Percentiles rank a stretch among this genome's conserved stretches.
phyloP scores from a whole-genome alignment of 2,329 filamentous ascomycete genomes.

The Didymella sp. region DNA sequence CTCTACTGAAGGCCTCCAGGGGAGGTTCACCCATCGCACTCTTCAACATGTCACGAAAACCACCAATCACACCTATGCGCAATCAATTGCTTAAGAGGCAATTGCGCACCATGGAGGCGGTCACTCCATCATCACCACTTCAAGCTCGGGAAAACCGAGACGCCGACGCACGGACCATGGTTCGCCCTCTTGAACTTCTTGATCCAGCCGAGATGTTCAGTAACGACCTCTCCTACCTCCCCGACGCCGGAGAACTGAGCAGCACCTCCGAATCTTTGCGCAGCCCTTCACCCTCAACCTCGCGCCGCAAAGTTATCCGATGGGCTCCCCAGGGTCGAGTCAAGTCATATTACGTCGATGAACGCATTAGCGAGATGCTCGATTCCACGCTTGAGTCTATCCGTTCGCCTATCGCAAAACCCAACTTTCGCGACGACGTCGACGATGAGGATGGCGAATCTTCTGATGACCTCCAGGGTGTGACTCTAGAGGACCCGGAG shows the following conservation, averaged over 20 bases:
- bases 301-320: slow-evolving; percentile 20
- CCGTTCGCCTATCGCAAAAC: slow-evolving; percentile 5
- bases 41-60: neutral
- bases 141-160: slow-evolving; percentile 20
- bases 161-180: slow-evolving; percentile 16
- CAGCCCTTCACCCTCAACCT: neutral
- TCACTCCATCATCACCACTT: slow-evolving; percentile 5
- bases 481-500: neutral
- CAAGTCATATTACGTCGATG: slow-evolving; percentile 31
- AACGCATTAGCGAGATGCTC: slow-evolving; percentile 33
- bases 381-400: slow-evolving; percentile 32
- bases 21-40: neutral
- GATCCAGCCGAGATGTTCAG: slow-evolving; percentile 13
- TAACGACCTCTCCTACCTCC: slow-evolving; percentile 17
- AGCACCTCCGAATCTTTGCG: neutral
- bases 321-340: slow-evolving; percentile 22
- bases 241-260: slow-evolving; percentile 6
- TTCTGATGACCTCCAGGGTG: neutral
- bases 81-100: slow-evolving; percentile 14
- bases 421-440: neutral
- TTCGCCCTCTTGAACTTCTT: slow-evolving; percentile 7
- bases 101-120: slow-evolving; percentile 1
- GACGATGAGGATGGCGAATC: neutral
- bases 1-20: neutral
- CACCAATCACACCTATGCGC: slow-evolving; percentile 1